Evolutionary conservation across 352 stramenopile genomes (phyloP).

Genomic region (Pythium aphanidermatum): DNA sequence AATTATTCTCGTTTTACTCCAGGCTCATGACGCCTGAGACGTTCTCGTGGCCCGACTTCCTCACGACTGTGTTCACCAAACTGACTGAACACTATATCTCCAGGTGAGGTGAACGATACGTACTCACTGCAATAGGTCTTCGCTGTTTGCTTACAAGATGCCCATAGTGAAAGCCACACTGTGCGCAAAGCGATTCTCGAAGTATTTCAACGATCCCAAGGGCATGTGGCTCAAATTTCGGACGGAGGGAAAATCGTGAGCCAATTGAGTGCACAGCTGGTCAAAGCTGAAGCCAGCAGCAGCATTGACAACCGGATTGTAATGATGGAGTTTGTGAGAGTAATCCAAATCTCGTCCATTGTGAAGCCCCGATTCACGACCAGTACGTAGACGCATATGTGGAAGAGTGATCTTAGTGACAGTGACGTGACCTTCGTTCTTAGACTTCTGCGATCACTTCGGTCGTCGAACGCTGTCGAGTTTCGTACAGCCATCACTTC

Average conservation of each 20-base stretch:
- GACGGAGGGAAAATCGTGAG: conserved; percentile 28
- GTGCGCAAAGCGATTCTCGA: conserved; percentile 34
- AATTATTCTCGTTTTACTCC: conserved; percentile 49
- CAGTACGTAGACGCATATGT: no score
- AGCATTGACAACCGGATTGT: no score
- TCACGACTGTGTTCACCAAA: conserved; percentile 44
- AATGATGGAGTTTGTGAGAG: no score
- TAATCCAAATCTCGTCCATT: no score
- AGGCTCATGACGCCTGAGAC: conserved; percentile 48
- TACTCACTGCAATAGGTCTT: not conserved
- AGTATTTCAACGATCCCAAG: conserved; percentile 30
- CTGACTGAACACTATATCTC: conserved; percentile 43
- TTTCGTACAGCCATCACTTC: no score
- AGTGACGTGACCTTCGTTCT: no score
- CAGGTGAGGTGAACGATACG: no score
- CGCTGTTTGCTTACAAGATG: not conserved
- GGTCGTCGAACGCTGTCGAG: no score
- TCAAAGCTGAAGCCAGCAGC: no score
- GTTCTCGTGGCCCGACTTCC: conserved; percentile 59
- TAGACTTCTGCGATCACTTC: no score
- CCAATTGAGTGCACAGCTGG: conserved; percentile 18
- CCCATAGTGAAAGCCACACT: conserved; percentile 27
- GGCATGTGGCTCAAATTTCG: conserved; percentile 42
- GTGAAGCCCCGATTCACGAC: no score
- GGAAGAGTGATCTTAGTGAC: no score